Conservation (phyloP, 73 alveolate genomes). For the Paramecium tetraurelia region DNA sequence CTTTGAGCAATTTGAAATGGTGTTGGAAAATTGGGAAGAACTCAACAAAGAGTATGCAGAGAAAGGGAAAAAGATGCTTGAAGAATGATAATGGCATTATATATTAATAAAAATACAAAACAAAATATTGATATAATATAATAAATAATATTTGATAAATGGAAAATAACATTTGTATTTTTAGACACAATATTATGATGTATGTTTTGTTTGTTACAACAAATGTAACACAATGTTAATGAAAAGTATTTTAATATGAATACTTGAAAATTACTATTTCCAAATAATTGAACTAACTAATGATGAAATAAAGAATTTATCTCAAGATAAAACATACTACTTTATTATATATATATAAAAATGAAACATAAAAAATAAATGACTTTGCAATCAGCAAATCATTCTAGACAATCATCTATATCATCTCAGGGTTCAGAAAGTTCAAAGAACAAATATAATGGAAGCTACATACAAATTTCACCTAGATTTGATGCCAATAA, state of each 20-base stretch:
- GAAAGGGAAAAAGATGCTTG: conserved; percentile 33
- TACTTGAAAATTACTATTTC: neutral
- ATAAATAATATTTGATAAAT: neutral
- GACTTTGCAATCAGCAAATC: neutral
- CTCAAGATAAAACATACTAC: neutral
- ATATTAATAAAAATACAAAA: neutral
- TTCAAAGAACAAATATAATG: neutral
- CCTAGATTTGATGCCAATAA: neutral
- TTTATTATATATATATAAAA: neutral
- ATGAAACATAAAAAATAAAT: neutral
- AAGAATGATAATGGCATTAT: neutral
- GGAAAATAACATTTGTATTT: neutral
- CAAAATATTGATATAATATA: neutral
- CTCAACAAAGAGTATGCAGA: conserved; percentile 52
- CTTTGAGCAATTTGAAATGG: conserved; percentile 54
- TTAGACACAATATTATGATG: neutral
- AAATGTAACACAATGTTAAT: neutral
- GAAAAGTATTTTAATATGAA: neutral
- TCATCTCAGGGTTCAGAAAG: neutral
- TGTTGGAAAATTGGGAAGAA: conserved; percentile 60
- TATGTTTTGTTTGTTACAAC: neutral
- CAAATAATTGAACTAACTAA: neutral
- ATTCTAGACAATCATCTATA: neutral
- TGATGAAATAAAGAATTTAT: neutral
- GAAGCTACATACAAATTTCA: neutral